Evolutionary conservation across 2,329 filamentous ascomycete species (phyloP), one percentile per base, ranked within the genome.

Genomic region (Fusarium nematophilum): DNA sequence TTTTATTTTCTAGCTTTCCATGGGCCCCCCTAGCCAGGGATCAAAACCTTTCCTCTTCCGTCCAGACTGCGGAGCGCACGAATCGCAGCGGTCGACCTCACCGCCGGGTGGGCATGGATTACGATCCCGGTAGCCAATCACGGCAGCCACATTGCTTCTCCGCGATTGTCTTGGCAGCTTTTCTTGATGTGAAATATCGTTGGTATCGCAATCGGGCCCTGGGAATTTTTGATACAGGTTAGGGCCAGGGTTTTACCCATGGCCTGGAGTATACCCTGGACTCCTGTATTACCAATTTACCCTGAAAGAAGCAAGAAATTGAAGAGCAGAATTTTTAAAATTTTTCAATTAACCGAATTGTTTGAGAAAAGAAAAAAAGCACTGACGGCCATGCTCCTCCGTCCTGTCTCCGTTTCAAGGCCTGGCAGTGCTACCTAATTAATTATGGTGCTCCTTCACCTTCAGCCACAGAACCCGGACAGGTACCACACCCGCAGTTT

Each of bases 51-150:
- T 49, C 53, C 58, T 44, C 37, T 62, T 62, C 52, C 33, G 43
- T 62, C 57, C 46, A 62, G 27, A 26, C 38, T 40, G 29, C 5
- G 54, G 59, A 53, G 45, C 58, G 59, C 59, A 47, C 59, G 36
- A 62, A 62, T 62, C 39, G 25, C 38, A 59, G 31, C 23, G 14
- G 25, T 29, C 33, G 15, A 27, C 36, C 48, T 62, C 59, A 62
- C 59, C 59, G 59, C 59, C 48, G 45, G 59, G 59, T 36, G 53
- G 48, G n/a, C 59, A 63, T 59, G 59, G 59, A 44, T 63, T 45
- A 48, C 5, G 33, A 50, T 62, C 37, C 54, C 9, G 59, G 59
- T 62, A 62, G 53, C 59, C 59, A 62, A 62, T 63, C 39, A 55
- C 53, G 53, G 59, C 36, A 43, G 31, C 15, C 8, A 14, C 8